Evolutionary conservation across 352 stramenopile genomes (phyloP), one percentile per base, ranked within the genome.

Genomic region (Chrysophaeum taylorii): DNA sequence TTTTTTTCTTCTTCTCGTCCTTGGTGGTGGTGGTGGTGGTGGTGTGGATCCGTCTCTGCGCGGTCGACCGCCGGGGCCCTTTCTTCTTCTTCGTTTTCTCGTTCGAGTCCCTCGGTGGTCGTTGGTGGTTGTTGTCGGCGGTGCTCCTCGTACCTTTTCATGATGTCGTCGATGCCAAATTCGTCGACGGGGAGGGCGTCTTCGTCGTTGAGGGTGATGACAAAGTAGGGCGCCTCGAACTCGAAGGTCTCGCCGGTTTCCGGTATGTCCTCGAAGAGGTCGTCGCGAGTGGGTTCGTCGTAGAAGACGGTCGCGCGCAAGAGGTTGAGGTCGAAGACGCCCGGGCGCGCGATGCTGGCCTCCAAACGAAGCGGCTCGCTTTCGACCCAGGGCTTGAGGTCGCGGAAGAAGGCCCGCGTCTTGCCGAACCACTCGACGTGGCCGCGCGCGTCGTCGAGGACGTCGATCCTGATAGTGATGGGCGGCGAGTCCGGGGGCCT

Each of bases 201-300:
- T 48, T 27, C 45, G 45, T 57, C 45, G 45, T 27, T 5, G 45
- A 57, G 18, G 45, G 45, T 57, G 45, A 57, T 57, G 45, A 57
- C 18, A 25, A 27, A 27, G 18, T 57, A n/a, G n/a, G n/a, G 45
- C 12, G 45, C 23, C 41, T 14, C 14, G 41, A 48, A 48, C 18
- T 12, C 45, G 45, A 57, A 57, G 45, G 23, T 57, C 18, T 5
- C 12, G 14, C 18, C 18, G 45, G 45, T 5, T 12, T 27, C 23
- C 12, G n/a, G n/a, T n/a, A n/a, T n/a, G n/a, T n/a, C n/a, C n/a
- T n/a, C n/a, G n/a, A n/a, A n/a, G n/a, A n/a, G n/a, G n/a, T n/a
- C n/a, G n/a, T n/a, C n/a, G n/a, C n/a, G n/a, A n/a, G n/a, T 27
- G 12, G 9, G 9, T 5, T 27, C 45, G 45, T 9, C 45, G 45